Percentiles rank a stretch among this genome's conserved stretches.
phyloP scores from a whole-genome alignment of 2,329 filamentous ascomycete genomes.

The Cladophialophora bantiana region DNA sequence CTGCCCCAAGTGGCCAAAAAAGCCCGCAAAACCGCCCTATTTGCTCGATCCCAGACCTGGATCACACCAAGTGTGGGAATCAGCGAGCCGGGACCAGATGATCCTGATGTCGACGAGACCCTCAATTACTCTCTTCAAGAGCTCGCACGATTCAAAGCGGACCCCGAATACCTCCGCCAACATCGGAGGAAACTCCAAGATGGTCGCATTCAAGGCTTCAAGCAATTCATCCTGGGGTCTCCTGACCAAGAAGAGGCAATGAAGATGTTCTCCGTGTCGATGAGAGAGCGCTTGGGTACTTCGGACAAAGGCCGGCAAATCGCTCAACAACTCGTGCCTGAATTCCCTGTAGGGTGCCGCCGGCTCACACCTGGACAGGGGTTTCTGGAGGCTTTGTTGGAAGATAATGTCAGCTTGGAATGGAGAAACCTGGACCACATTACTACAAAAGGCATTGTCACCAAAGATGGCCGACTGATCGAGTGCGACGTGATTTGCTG shows the following conservation, averaged over 20 bases:
- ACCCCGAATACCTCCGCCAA: too few species aligned
- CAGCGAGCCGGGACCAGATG: background rate
- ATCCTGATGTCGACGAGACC: too few species aligned
- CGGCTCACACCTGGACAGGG: constrained; percentile 59
- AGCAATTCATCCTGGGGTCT: too few species aligned
- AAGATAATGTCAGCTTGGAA: constrained; percentile 39
- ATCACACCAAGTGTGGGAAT: constrained; percentile 1
- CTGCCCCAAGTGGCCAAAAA: constrained; percentile 43
- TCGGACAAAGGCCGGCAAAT: too few species aligned
- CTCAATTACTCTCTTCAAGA: too few species aligned
- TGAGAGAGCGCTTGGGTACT: too few species aligned
- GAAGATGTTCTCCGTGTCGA: too few species aligned
- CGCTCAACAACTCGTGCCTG: too few species aligned
- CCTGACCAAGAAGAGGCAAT: background rate
- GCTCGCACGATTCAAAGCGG: too few species aligned
- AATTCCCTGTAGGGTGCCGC: constrained; percentile 36
- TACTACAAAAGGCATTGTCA: constrained; percentile 49
- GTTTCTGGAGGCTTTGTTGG: constrained; percentile 57
- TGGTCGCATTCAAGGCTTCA: too few species aligned
- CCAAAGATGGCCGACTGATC: constrained; percentile 47
- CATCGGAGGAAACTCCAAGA: too few species aligned
- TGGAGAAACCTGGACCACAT: constrained; percentile 51
- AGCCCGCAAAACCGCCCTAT: background rate
- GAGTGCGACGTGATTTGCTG: constrained; percentile 51
- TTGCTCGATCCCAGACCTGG: constrained; percentile 12